Evolutionary conservation across 176 grass and related monocot species (phyloP).

Genomic region (bread wheat (Triticum aestivum)): DNA sequence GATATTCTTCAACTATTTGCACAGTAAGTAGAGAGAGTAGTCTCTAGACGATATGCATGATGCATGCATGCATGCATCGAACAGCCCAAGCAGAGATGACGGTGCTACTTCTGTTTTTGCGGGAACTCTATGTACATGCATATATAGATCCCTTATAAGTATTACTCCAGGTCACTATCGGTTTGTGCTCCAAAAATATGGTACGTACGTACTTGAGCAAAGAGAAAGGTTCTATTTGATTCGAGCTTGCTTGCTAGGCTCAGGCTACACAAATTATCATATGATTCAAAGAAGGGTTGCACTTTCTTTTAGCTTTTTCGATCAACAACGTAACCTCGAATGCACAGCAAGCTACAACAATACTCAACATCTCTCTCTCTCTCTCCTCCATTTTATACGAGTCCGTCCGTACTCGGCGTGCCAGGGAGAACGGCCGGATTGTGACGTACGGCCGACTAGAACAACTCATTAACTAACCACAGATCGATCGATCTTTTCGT

Average conservation of each 20-base stretch:
- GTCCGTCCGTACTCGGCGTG: not conserved
- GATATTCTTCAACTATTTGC: not conserved
- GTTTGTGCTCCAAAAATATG: not conserved
- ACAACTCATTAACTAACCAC: not conserved
- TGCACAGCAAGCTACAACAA: not conserved
- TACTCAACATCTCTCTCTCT: not conserved
- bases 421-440: not conserved
- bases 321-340: conserved; percentile 3
- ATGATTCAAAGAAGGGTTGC: not conserved
- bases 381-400: not conserved
- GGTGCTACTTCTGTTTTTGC: not conserved
- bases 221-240: too few species aligned
- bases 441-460: not conserved
- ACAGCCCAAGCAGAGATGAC: too few species aligned
- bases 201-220: too few species aligned
- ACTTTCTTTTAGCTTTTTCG: not conserved
- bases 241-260: not conserved
- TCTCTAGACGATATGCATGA: too few species aligned
- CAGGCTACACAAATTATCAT: not conserved
- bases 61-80: too few species aligned
- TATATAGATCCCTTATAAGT: too few species aligned
- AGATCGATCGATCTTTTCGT: too few species aligned
- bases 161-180: too few species aligned
- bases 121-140: too few species aligned
- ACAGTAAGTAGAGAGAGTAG: not conserved